phyloP scores from a whole-genome alignment of 1,284 basidiomycete genomes.

The Trichosporon inkin region DNA sequence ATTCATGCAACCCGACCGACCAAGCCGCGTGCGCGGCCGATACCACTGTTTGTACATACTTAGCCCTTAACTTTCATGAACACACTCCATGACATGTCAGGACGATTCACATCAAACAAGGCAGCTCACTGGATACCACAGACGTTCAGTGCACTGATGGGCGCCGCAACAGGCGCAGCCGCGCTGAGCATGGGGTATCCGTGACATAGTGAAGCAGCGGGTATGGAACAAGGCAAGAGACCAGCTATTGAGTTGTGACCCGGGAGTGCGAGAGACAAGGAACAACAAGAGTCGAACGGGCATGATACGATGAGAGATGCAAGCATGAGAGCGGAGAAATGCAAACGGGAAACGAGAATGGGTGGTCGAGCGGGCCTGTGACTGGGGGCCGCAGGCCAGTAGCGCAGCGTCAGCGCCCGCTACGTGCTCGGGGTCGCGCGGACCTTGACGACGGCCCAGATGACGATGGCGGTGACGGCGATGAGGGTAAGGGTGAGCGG shows the following conservation, averaged over 20 bases:
- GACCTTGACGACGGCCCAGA: constrained; percentile 13
- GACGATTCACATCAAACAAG: too few relatives aligned
- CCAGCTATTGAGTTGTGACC: constrained; percentile 8
- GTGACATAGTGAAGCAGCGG: neutral
- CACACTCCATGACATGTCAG: neutral
- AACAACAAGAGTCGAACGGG: neutral
- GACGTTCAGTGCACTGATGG: too few relatives aligned
- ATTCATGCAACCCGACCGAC: neutral
- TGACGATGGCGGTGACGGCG: constrained; percentile 14
- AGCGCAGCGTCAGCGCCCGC: neutral
- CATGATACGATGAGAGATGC: neutral
- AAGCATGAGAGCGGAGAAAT: neutral
- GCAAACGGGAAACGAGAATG: neutral
- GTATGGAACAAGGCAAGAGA: constrained; percentile 2
- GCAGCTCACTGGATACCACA: too few relatives aligned
- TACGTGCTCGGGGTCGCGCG: neutral
- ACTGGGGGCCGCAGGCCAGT: too few relatives aligned
- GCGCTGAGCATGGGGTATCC: neutral
- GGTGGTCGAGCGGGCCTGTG: too few relatives aligned
- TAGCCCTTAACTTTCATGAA: neutral
- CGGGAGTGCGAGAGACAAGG: neutral
- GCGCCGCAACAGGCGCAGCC: too few relatives aligned
- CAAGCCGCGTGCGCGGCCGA: neutral
- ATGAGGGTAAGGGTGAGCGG: constrained; percentile 15
- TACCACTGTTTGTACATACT: constrained; percentile 9